phyloP scores from a whole-genome alignment of 2,329 filamentous ascomycete species.

The Curvularia spicifera region DNA sequence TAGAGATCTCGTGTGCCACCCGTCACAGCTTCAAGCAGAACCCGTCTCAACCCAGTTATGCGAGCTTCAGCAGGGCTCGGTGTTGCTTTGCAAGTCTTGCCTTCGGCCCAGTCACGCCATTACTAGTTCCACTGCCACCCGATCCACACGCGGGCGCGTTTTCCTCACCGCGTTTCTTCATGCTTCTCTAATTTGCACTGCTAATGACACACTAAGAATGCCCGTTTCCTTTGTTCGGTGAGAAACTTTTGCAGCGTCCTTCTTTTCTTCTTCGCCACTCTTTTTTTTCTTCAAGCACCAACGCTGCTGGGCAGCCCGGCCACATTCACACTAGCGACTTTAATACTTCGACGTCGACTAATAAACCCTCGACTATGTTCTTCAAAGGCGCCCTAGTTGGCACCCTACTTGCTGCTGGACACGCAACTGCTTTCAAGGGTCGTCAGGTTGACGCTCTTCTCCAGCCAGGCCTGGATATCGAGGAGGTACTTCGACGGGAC shows the following conservation, averaged over 20 bases:
- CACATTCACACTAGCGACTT: conserved; percentile 34
- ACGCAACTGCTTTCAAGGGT: conserved; percentile 39
- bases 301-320: conserved; percentile 49
- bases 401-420: conserved; percentile 43
- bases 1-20: conserved; percentile 33
- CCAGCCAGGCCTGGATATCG: conserved; percentile 40
- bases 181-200: conserved; percentile 34
- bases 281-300: conserved; percentile 28
- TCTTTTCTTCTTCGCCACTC: conserved; percentile 39
- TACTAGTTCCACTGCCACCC: conserved; percentile 20
- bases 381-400: conserved; percentile 40
- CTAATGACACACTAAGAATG: conserved; percentile 41
- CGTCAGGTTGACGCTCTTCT: conserved; percentile 35
- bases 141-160: conserved; percentile 28
- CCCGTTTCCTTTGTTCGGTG: conserved; percentile 36
- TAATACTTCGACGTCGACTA: conserved; percentile 45
- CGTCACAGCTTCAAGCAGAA: conserved; percentile 44
- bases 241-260: conserved; percentile 33
- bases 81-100: conserved; percentile 41
- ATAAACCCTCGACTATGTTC: conserved; percentile 42
- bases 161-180: conserved; percentile 24
- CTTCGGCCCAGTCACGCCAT: conserved; percentile 42
- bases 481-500: conserved; percentile 43
- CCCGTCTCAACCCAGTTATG: conserved; percentile 44
- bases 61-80: conserved; percentile 31